Evolutionary conservation across 2,329 filamentous ascomycete species (phyloP).

Genomic region (Fusarium brevicatenulatum): DNA sequence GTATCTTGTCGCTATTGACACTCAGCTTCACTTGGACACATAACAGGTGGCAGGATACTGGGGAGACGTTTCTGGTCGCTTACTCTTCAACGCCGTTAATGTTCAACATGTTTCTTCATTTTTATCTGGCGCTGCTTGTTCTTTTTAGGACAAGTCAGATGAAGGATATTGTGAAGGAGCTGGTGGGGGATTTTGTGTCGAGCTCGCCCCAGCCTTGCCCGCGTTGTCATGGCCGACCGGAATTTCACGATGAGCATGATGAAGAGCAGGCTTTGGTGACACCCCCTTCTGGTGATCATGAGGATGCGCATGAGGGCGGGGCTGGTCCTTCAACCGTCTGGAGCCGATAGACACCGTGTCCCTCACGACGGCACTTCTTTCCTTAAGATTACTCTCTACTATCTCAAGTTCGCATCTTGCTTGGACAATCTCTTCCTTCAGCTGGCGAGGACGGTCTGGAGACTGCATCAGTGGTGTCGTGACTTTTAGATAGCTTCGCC

Average conservation of each 20-base stretch:
- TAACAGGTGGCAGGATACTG: background rate
- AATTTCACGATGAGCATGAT: background rate
- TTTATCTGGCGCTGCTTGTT: background rate
- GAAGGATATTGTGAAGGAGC: background rate
- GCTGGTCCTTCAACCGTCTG: background rate
- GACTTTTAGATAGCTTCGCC: rapidly evolving
- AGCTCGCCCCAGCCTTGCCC: background rate
- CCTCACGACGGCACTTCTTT: rapidly evolving
- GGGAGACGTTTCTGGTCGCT: background rate
- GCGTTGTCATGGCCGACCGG: background rate
- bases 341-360: background rate
- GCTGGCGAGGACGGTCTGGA: rapidly evolving
- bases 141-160: background rate
- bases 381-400: background rate
- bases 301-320: background rate
- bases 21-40: conserved; percentile 3
- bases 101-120: conserved; percentile 4
- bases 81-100: background rate
- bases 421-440: rapidly evolving
- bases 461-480: rapidly evolving
- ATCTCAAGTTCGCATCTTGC: background rate
- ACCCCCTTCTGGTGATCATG: background rate
- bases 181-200: background rate
- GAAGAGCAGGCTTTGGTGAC: background rate
- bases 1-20: background rate